Percentiles rank a stretch among this genome's conserved stretches.
These are phyloP conservation scores for Plectosphaerella plurivora DNA, from an alignment of 2,329 filamentous ascomycete species.

Conservation along the genomic window DNA sequence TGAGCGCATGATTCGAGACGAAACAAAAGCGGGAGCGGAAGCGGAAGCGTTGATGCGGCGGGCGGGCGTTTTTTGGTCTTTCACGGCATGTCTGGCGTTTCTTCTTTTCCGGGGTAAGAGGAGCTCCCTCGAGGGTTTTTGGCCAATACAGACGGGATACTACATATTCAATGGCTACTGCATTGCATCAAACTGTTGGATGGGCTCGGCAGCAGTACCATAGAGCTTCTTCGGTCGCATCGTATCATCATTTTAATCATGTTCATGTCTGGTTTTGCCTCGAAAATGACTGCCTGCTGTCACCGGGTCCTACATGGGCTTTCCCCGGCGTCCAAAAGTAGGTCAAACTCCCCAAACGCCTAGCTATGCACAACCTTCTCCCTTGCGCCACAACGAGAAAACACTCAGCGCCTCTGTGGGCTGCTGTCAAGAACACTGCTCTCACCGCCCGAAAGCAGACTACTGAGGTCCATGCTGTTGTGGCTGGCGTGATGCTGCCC, in stretches of 20 bases:
- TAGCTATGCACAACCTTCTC: not conserved
- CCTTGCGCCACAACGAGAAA: too few relatives aligned
- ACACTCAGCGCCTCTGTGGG: constrained; percentile 27
- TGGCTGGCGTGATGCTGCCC: constrained; percentile 9
- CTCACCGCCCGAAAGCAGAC: constrained; percentile 51
- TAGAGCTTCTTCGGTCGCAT: not conserved
- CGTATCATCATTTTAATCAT: constrained; percentile 4
- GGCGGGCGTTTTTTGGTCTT: not conserved
- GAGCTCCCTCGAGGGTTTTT: not conserved
- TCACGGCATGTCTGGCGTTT: not conserved
- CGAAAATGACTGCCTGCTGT: not conserved
- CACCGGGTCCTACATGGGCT: too few relatives aligned
- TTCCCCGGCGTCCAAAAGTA: too few relatives aligned
- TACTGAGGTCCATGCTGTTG: constrained; percentile 53
- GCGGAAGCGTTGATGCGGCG: not conserved
- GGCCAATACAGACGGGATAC: not conserved
- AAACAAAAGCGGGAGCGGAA: not conserved
- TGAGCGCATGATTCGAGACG: constrained; percentile 31
- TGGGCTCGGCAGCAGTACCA: not conserved
- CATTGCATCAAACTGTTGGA: not conserved
- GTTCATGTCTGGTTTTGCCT: not conserved
- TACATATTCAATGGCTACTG: not conserved
- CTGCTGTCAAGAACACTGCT: constrained; percentile 54
- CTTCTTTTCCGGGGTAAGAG: not conserved
- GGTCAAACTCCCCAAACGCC: not conserved